Conservation (phyloP, 2,329 filamentous ascomycete genomes). For the Colletotrichum sp. region DNA sequence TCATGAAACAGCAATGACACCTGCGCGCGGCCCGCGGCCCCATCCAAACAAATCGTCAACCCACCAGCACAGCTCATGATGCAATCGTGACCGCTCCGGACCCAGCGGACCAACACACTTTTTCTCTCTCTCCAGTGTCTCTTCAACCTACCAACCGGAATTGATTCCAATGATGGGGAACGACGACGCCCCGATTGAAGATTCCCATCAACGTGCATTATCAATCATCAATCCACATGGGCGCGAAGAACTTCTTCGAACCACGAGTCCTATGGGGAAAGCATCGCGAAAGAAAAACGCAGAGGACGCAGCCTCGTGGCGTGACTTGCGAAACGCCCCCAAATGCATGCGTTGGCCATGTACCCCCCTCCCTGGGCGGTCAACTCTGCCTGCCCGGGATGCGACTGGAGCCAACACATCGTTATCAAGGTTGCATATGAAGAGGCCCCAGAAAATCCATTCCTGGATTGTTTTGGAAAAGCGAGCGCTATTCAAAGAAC, state of each 20-base stretch:
- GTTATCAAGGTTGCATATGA: background rate
- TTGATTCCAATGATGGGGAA: background rate
- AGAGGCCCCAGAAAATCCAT: background rate
- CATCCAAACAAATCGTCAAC: background rate
- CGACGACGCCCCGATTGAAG: background rate
- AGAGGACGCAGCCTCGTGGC: background rate
- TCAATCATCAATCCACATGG: background rate
- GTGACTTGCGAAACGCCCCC: background rate
- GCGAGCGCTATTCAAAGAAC: background rate
- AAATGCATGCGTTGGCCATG: conserved; percentile 11
- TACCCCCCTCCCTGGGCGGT: conserved; percentile 8
- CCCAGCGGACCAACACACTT: background rate
- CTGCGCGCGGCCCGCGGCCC: background rate
- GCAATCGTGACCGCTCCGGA: background rate
- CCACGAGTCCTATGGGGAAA: background rate
- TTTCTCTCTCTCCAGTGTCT: background rate
- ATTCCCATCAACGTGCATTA: background rate
- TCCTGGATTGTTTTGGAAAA: background rate
- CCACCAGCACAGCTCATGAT: background rate
- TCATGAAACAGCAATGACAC: background rate
- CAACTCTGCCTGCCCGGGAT: background rate
- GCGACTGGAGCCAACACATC: conserved; percentile 19
- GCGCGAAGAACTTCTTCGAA: background rate
- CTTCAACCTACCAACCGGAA: background rate
- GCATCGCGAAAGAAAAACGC: background rate